Evolutionary conservation across 2,329 filamentous ascomycete genomes (phyloP), one percentile per base, ranked within the genome.

Genomic region (Rhinocladiella similis): DNA sequence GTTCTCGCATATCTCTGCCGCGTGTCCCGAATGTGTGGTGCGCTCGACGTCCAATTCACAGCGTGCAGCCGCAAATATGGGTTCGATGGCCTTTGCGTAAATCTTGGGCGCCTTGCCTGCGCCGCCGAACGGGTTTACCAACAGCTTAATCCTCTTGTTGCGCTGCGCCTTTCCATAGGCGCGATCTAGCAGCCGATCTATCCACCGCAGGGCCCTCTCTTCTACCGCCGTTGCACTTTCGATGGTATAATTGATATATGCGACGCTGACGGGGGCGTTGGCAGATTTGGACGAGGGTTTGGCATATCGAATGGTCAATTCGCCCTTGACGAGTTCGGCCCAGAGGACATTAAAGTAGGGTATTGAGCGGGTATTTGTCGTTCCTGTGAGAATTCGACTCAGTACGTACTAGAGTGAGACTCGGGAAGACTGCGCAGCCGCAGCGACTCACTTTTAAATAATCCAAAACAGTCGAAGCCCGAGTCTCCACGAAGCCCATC

Each of bases 61-160:
- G 50, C 84, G 80, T 1, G 94, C 92, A 0, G 91, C 91, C 14
- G 86, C 83, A 59, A 99, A 86, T 33, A 99, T 82, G 7, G 93
- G 92, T 67, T 87, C 86, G 45, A 92, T 88, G 62, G 93, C 81
- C 43, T 81, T 82, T 54, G 85, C 76, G 81, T 91, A 97, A 62
- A 86, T 81, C 68, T 84, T 88, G 59, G 83, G 75, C 1, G 91
- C 93, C 39, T 77, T 76, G 14, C 93, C 93, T 41, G 91, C 89
- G 0, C 94, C 94, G 13, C 91, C 90, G 66, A 92, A 88, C 0
- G 94, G 94, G 71, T 99, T 99, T 60, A 99, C 81, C 42, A 97
- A 77, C 12, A 97, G 86, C 71, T 94, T 96, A 61, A 94, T 86
- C 46, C 90, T 85, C 72, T 91, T 94, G 56, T 80, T 81, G 51